phyloP scores from a whole-genome alignment of 1,139 yeast species.

The Blastobotrys buckinghamii region DNA sequence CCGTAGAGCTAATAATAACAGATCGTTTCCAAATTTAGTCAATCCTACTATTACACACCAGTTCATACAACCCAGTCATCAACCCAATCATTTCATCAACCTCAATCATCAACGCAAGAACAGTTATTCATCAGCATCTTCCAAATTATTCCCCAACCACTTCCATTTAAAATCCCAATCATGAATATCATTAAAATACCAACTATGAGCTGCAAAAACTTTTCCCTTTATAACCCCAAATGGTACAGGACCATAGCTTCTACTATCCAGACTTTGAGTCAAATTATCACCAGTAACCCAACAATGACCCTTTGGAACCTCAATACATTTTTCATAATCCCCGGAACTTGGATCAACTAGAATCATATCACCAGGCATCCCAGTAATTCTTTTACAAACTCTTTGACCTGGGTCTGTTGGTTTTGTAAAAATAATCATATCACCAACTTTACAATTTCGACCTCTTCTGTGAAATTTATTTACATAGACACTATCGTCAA shows the following conservation, averaged over 20 bases:
- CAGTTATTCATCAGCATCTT: background rate
- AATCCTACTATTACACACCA: too few relatives aligned
- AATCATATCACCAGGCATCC: slow-evolving; percentile 91
- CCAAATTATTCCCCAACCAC: slow-evolving; percentile 16
- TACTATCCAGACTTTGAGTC: slow-evolving; percentile 81
- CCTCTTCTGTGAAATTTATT: slow-evolving; percentile 58
- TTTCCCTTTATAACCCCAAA: slow-evolving; percentile 84
- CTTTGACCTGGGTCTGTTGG: slow-evolving; percentile 85
- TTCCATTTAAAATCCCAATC: slow-evolving; percentile 15
- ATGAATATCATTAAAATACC: slow-evolving; percentile 10
- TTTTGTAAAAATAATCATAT: slow-evolving; percentile 78
- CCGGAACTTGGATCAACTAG: slow-evolving; percentile 58
- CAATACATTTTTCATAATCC: slow-evolving; percentile 44
- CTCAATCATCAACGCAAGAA: too few relatives aligned
- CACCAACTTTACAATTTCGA: slow-evolving; percentile 65
- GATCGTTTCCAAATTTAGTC: too few relatives aligned
- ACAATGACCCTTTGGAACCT: slow-evolving; percentile 69
- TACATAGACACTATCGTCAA: slow-evolving; percentile 76
- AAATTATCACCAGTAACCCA: slow-evolving; percentile 97
- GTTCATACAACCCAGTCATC: too few relatives aligned
- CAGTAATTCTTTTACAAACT: slow-evolving; percentile 88
- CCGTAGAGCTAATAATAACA: too few relatives aligned
- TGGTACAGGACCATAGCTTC: slow-evolving; percentile 84
- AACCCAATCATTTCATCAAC: too few relatives aligned
- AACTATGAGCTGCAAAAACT: slow-evolving; percentile 52